Base-by-base conservation (phyloP, 805 yeast genomes). In the Teunomyces tritomae region DNA sequence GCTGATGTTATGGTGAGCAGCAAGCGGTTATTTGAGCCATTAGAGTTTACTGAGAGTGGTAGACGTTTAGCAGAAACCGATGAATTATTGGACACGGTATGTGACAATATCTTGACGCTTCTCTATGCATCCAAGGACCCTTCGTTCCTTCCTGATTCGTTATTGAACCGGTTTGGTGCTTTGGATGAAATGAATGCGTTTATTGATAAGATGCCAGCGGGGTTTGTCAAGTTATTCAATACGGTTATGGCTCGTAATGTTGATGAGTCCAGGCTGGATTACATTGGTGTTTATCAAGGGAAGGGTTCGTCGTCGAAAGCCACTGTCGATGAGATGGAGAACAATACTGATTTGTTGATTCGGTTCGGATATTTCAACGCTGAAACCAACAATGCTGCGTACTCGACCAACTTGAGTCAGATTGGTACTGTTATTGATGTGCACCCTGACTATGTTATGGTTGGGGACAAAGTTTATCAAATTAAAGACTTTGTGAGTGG, bases 241-340 rank as follows among this genome's bases (percentile, higher is more conserved):
- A 55, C 87, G 65, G 63, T 80, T 79, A 63, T 70, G 61, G 95
- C 90, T 11, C 85, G 89, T 63, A 83, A 88, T 7, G 65, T 90
- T 35, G 84, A 90, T 65, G 97, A 90, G 67, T 65, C 80, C n/a
- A 70, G 76, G 50, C 70, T 77, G 6, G 72, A 77, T 41, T 90
- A 78, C 59, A 74, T 83, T 50, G 97, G 96, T 33, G 82, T 79
- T 32, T 91, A 85, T 62, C 80, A 76, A 53, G 96, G 96, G 29
- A 62, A 67, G 73, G 40, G 77, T 71, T 52, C 79, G 77, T 46
- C 67, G 0, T 44, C 56, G 9, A 30, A 50, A 3, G 49, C 47
- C 27, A 57, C 65, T 8, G 46, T 35, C 17, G 49, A 56, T 6
- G 49, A 58, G 34, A 49, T 66, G 34, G 71, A 68, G 45, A 74